These are phyloP conservation scores for Cornus florida DNA, from an alignment of 148 eudicot genomes.

Conservation along the genomic window DNA sequence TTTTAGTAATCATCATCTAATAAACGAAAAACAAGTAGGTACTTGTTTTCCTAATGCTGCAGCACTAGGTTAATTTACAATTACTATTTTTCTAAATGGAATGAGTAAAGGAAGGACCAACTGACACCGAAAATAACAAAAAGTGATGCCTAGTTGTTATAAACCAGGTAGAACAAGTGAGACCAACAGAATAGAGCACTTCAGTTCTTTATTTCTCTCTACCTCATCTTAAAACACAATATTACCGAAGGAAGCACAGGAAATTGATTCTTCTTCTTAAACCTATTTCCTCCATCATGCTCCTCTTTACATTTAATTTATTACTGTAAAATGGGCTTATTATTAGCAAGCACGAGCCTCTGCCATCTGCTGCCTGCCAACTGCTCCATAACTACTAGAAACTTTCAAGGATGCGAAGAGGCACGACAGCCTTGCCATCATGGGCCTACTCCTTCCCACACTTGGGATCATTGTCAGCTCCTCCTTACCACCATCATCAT, in stretches of 20 bases:
- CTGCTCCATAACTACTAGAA: constrained; percentile 38
- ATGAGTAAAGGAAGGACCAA: neutral
- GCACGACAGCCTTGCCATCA: constrained; percentile 55
- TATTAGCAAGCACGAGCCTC: constrained; percentile 50
- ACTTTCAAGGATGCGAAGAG: constrained; percentile 49
- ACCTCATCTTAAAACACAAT: constrained; percentile 14
- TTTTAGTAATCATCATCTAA: no score
- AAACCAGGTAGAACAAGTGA: neutral
- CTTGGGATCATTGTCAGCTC: constrained; percentile 34
- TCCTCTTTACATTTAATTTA: neutral
- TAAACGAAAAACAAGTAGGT: no score
- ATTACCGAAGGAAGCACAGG: constrained; percentile 11
- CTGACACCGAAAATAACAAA: constrained; percentile 1
- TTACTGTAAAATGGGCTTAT: neutral
- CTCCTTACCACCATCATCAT: constrained; percentile 17
- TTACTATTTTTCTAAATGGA: neutral
- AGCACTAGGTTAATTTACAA: neutral
- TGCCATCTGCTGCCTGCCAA: constrained; percentile 40
- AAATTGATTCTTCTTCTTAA: constrained; percentile 3
- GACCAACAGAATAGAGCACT: no score
- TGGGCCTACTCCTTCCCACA: constrained; percentile 29
- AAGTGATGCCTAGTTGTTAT: constrained; percentile 10
- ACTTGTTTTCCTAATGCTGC: no score
- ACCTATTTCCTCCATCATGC: constrained; percentile 14
- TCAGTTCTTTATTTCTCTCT: neutral